Evolutionary conservation across 2,329 filamentous ascomycete species (phyloP), one percentile per base, ranked within the genome.

Genomic region (Penicillium sp.): DNA sequence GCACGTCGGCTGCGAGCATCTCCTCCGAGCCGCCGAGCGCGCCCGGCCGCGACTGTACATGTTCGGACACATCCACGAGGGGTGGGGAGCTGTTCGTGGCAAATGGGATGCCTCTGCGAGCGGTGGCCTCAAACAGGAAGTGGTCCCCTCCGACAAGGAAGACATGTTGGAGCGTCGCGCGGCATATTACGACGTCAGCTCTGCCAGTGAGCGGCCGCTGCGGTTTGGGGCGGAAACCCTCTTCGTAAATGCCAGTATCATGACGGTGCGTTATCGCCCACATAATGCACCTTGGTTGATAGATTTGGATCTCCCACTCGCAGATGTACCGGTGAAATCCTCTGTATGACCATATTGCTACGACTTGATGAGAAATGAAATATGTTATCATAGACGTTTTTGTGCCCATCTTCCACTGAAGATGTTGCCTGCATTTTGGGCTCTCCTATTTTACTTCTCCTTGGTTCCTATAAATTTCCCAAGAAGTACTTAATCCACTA

Each of bases 1-100:
- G 25, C 66, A 73, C 20, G 84, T 83, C 0, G 87, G 87, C 0
- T 88, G 86, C 70, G 74, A 79, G 49, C 79, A 83, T 66, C 73
- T 89, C 1, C 75, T 84, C 1, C 73, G 75, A 1, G 86, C 86
- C 0, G 73, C 83, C 1, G 72, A 76, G 54, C 76, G 84, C 5
- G 81, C 79, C 10, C 76, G 75, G 53, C 86, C 86, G 0, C 70
- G 73, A 3, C 53, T 88, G n/a, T 83, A 88, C 68, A 84, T 84
- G 62, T 89, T 87, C 67, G 86, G 86, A 0, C 86, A 88, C 73
- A 87, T 88, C 17, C 85, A 87, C 67, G 83, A 85, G 67, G 83
- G 76, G 0, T 80, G 81, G 71, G 83, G 82, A 17, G 80, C 77
- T 3, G 69, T 74, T 62, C 71, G 81, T 10, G 65, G 67, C 1